Percentiles rank a stretch among this genome's conserved stretches.
Conservation (phyloP, 106 monocot genomes). For the Posidonia australis region DNA sequence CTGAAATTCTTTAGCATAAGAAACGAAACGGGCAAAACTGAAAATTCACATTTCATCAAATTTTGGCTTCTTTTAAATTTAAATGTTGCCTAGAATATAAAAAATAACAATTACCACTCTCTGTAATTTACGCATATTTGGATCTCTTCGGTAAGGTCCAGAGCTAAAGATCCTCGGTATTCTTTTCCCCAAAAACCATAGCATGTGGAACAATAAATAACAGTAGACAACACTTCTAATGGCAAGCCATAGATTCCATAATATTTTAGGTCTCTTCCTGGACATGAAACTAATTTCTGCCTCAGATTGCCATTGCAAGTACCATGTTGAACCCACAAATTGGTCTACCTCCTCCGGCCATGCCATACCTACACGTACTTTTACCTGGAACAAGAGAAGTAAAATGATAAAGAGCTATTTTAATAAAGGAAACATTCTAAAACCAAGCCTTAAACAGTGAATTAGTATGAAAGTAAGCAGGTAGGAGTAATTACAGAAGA, state of each 20-base stretch:
- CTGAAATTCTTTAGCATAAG: too few relatives aligned
- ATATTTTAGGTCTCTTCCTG: conserved; percentile 36
- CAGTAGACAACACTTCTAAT: conserved; percentile 50
- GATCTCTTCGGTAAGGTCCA: conserved; percentile 67
- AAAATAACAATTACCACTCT: conserved; percentile 42
- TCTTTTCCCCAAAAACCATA: conserved; percentile 37
- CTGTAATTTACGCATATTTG: conserved; percentile 56
- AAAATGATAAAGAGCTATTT: background rate
- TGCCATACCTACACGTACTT: conserved; percentile 69
- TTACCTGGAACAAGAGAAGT: conserved; percentile 30
- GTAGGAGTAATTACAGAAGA: too few relatives aligned
- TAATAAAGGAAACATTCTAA: too few relatives aligned
- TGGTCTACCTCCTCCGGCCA: conserved; percentile 89
- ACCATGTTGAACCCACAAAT: conserved; percentile 76
- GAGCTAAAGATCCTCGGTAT: conserved; percentile 52
- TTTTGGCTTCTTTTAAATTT: background rate
- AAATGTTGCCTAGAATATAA: background rate
- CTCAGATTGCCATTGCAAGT: conserved; percentile 77
- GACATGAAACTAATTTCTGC: conserved; percentile 55
- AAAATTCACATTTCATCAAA: too few relatives aligned
- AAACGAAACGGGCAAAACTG: too few relatives aligned
- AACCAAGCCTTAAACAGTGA: too few relatives aligned
- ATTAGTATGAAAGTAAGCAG: too few relatives aligned
- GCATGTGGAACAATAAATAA: conserved; percentile 46
- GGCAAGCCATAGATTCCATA: conserved; percentile 64